These are phyloP conservation scores for Trametes coccinea DNA, from an alignment of 768 basidiomycete genomes.

Conservation along the genomic window DNA sequence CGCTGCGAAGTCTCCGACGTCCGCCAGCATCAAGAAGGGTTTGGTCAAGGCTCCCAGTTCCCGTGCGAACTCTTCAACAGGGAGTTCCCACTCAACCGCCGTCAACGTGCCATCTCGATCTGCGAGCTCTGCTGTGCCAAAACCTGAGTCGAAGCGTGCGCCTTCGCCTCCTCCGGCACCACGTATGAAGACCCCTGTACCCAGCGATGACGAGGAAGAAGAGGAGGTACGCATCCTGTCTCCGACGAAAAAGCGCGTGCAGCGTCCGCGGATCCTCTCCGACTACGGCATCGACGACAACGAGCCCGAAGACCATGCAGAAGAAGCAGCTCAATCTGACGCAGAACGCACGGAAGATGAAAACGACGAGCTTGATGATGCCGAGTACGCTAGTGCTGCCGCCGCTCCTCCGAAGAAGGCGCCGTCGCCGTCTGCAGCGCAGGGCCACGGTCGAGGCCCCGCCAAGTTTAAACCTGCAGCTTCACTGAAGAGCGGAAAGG, in stretches of 20 bases:
- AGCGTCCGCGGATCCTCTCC: conserved; percentile 17
- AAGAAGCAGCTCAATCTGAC: background rate
- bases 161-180: background rate
- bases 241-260: conserved; percentile 16
- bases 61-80: background rate
- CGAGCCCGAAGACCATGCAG: conserved; percentile 2
- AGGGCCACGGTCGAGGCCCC: background rate
- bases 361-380: conserved; percentile 12
- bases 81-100: too few relatives aligned
- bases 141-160: background rate
- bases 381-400: conserved; percentile 4
- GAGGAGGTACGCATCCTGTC: conserved; percentile 14
- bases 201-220: conserved; percentile 10
- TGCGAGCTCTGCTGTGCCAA: background rate
- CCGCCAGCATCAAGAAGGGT: background rate
- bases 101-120: background rate
- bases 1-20: background rate
- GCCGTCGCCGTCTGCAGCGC: background rate
- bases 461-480: background rate
- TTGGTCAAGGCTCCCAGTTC: background rate
- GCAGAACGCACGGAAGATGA: conserved; percentile 4
- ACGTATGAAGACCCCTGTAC: background rate
- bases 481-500: background rate
- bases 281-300: conserved; percentile 11
- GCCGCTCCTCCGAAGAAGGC: background rate